Evolutionary conservation across 345 rosid genomes (phyloP), one percentile per base, ranked within the genome.

Genomic region (Brassica carinata): DNA sequence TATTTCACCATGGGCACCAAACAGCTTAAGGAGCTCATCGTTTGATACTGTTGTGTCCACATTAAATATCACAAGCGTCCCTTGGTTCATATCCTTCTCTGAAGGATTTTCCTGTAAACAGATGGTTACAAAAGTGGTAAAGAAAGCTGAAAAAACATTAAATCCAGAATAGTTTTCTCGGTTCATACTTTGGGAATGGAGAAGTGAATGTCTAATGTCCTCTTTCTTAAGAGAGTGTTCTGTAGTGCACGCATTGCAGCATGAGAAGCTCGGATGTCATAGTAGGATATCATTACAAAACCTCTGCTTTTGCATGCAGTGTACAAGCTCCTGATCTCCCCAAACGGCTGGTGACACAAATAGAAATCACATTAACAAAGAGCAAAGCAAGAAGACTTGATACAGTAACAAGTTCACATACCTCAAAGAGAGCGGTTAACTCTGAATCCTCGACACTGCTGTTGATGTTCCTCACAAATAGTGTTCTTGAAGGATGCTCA

Each of bases 301-400:
- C 98, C 98, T 69, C 98, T 87, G 85, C 94, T 97, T 84, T 94
- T 94, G 87, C 97, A 94, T 66, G 98, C 94, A 71, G 97, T 92
- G 71, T 94, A 94, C 77, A 94, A 84, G 53, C 91, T 92, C 86
- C 97, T 88, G 79, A 94, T 91, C 86, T 90, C 98, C 40, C 98
- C 98, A 87, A 89, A 91, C 72, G 92, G 97, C 98, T 92, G 85
- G 70, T 34, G 31, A 66, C 83, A 83, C 72, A 83, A 74, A 64
- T 27, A 67, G 6, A 71, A 81, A 43, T 59, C 79, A 73, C 1
- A 29, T 74, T 30, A 55, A 74, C 72, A 33, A 40, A 68, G 15
- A 83, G 70, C 67, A 31, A 57, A 57, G 26, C 57, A 48, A 48
- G 15, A 33, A 48, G 15, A 33, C 38, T 33, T 33, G 1, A 33